Evolutionary conservation across 2,329 filamentous ascomycete species (phyloP).

Genomic region (Aciculosporium take): DNA sequence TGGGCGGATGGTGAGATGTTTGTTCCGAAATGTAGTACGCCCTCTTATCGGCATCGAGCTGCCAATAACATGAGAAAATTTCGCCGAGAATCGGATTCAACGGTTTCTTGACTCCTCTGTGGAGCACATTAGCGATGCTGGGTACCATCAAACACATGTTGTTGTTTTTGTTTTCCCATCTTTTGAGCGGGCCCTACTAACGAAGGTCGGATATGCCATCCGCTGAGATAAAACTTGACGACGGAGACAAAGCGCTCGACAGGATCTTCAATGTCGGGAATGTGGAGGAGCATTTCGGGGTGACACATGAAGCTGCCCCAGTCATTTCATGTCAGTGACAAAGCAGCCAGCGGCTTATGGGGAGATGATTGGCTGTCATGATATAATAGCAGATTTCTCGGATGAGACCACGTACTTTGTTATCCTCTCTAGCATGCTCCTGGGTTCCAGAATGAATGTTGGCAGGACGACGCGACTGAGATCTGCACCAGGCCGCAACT

Average conservation of each 20-base stretch:
- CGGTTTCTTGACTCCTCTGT: constrained; percentile 91
- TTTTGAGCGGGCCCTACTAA: constrained; percentile 31
- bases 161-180: neutral
- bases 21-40: constrained; percentile 97
- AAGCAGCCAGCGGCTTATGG: no score
- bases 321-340: constrained; percentile 1
- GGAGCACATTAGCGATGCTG: constrained; percentile 1
- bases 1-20: constrained; percentile 94
- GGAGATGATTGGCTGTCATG: no score
- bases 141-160: no score
- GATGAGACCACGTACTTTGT: constrained; percentile 60
- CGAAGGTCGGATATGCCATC: constrained; percentile 98
- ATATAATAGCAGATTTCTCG: no score
- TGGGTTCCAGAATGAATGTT: constrained; percentile 93
- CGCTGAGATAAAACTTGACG: constrained; percentile 94
- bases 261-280: constrained; percentile 78
- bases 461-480: constrained; percentile 87
- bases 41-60: constrained; percentile 67
- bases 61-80: constrained; percentile 91
- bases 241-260: constrained; percentile 83
- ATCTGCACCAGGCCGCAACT: constrained; percentile 88
- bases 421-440: constrained; percentile 96
- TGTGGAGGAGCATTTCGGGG: constrained; percentile 83
- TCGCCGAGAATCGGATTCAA: constrained; percentile 94
- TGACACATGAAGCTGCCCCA: constrained; percentile 91